phyloP scores from a whole-genome alignment of 352 stramenopile genomes.

The Phytopythium litorale region DNA sequence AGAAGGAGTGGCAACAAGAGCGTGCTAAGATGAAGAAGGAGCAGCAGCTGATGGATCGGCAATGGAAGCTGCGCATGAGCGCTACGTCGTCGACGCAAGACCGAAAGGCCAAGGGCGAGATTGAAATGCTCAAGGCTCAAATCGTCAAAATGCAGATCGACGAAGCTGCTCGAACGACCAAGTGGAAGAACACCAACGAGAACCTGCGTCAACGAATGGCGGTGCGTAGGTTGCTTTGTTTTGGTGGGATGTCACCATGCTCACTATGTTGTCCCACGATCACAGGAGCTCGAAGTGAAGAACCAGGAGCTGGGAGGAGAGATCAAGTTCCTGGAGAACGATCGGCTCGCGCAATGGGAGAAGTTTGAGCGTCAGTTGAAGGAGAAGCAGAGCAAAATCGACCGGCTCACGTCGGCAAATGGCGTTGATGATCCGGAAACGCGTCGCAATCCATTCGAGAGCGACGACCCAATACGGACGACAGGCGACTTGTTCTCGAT shows the following conservation, averaged over 20 bases:
- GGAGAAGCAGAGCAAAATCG: slow-evolving; percentile 25
- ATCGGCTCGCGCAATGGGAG: slow-evolving; percentile 71
- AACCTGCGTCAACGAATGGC: slow-evolving; percentile 58
- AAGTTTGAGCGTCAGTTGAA: slow-evolving; percentile 58
- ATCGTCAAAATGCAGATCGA: slow-evolving; percentile 83
- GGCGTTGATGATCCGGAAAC: neutral
- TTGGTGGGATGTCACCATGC: neutral
- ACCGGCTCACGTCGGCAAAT: neutral
- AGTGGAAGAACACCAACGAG: slow-evolving; percentile 67
- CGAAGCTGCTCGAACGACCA: slow-evolving; percentile 41
- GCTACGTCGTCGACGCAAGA: slow-evolving; percentile 45
- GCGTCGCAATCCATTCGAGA: slow-evolving; percentile 7
- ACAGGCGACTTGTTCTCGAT: slow-evolving; percentile 38
- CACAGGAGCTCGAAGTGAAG: slow-evolving; percentile 71
- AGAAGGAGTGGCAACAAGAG: slow-evolving; percentile 68
- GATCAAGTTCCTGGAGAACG: slow-evolving; percentile 75
- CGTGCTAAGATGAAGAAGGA: slow-evolving; percentile 75
- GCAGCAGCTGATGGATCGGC: slow-evolving; percentile 56
- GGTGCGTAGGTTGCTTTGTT: slow-evolving; percentile 21
- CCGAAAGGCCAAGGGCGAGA: slow-evolving; percentile 59
- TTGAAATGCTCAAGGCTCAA: slow-evolving; percentile 76
- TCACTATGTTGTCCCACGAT: neutral
- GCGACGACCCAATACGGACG: slow-evolving; percentile 17
- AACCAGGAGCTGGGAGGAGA: slow-evolving; percentile 70
- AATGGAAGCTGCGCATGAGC: slow-evolving; percentile 70